Evolutionary conservation across 192 early-diverging fungal genomes (phyloP).

Genomic region (Dissophora ornata): DNA sequence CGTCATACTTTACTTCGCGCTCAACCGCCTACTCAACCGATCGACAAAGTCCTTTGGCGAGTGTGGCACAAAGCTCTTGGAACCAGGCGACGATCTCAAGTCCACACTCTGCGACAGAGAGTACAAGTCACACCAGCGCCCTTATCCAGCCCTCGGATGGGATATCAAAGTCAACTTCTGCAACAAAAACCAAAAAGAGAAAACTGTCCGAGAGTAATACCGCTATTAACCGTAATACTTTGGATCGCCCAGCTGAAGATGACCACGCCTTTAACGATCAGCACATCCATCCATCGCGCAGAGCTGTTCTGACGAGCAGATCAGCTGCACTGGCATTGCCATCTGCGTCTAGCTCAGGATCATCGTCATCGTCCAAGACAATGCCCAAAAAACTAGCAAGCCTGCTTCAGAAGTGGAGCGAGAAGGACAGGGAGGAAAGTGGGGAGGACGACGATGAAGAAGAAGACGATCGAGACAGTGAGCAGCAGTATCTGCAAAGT

Average conservation of each 20-base stretch:
- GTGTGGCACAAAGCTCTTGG: neutral
- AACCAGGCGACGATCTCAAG: neutral
- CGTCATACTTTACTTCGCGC: neutral
- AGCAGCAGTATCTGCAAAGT: no score
- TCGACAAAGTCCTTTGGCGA: no score
- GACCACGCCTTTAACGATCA: conserved; percentile 1
- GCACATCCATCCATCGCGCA: conserved; percentile 39
- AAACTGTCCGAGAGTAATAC: conserved; percentile 5
- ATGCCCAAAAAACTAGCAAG: conserved; percentile 51
- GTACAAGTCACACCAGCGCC: neutral
- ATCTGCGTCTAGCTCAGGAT: conserved; percentile 4
- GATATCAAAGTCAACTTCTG: no score
- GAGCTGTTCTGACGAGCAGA: conserved; percentile 12
- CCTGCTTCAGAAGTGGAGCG: conserved; percentile 45
- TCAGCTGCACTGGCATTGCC: neutral
- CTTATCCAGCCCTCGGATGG: no score
- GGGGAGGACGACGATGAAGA: conserved; percentile 24
- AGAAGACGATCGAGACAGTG: neutral
- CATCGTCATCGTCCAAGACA: conserved; percentile 20
- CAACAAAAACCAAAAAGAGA: conserved; percentile 25
- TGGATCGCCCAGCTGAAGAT: neutral
- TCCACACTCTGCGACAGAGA: neutral
- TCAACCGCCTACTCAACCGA: neutral
- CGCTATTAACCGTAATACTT: neutral
- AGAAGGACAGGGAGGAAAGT: conserved; percentile 28